These are phyloP conservation scores for Fraxinus albicans DNA, from an alignment of 305 asterid genomes.

Conservation along the genomic window DNA sequence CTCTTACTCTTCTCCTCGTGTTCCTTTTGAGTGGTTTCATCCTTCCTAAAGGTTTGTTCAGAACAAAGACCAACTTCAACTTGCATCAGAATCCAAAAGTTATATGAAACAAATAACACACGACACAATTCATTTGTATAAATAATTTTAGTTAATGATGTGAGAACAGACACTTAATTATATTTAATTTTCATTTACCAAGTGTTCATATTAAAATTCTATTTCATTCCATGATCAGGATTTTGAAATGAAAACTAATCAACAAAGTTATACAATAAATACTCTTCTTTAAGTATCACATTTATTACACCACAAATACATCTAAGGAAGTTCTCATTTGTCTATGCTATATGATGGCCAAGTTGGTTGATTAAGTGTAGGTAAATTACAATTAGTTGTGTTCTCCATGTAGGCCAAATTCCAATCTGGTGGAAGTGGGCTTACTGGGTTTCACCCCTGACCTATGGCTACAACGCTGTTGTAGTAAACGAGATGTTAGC, in stretches of 20 bases:
- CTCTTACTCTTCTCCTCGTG: conserved; percentile 44
- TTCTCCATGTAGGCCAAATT: conserved; percentile 36
- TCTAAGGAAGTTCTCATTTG: background rate
- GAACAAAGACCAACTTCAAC: background rate
- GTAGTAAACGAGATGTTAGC: conserved; percentile 56
- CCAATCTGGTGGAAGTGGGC: conserved; percentile 69
- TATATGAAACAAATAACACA: background rate
- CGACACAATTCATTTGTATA: background rate
- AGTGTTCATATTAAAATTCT: background rate
- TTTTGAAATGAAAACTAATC: background rate
- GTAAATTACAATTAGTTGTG: background rate
- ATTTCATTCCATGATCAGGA: background rate
- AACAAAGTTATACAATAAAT: background rate
- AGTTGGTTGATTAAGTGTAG: background rate
- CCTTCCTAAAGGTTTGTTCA: conserved; percentile 48
- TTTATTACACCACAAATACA: background rate
- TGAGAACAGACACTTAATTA: background rate
- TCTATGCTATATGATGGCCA: background rate
- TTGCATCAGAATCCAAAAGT: background rate
- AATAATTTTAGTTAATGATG: background rate
- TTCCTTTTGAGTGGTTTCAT: conserved; percentile 62
- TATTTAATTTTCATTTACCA: background rate
- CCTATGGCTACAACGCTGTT: conserved; percentile 45
- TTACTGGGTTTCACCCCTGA: conserved; percentile 56
- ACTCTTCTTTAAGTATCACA: background rate